Evolutionary conservation across 805 yeast genomes (phyloP), one percentile per base, ranked within the genome.

Genomic region (Zygosaccharomyces rouxii): DNA sequence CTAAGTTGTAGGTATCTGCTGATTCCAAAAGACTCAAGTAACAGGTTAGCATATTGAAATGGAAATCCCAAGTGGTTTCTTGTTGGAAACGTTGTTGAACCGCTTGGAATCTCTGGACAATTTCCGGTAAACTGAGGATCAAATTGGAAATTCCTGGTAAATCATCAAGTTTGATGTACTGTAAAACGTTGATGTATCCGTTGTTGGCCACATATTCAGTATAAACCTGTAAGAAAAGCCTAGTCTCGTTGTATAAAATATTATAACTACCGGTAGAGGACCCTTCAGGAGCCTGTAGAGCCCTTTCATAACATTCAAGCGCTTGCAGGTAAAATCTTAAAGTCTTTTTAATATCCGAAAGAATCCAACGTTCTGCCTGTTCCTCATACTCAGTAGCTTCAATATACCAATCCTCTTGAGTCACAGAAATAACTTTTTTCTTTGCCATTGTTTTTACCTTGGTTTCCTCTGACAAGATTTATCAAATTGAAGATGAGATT

Each of bases 291-390:
- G 60, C 59, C 10, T 57, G 57, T 7, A 63, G 62, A 38, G 70
- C 79, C 28, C 58, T 65, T 52, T 73, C 57, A 40, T 67, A 67
- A 9, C 53, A 42, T 19, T 53, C 54, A 29, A 56, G 47, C 1
- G 71, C 67, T 42, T 51, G 51, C n/a, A 55, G 38, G 42, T 62
- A 65, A 28, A 58, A 57, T 29, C 60, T 50, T 14, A 66, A 46
- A 16, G 64, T 52, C 35, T 63, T 65, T 42, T 60, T 60, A 10
- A 66, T 51, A 46, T 67, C 71, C 2, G 68, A 65, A 3, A 59
- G 51, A 5, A 59, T 50, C 69, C 70, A 67, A 40, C 71, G 56
- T 37, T 65, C 70, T n/a, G 66, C 71, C 38, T 64, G 66, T 41
- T 65, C 69, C 49, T 67, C 71, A 38, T 46, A 52, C 6, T 55